Conservation (phyloP, 106 monocot genomes). For the Alisma plantagoaquatica region DNA sequence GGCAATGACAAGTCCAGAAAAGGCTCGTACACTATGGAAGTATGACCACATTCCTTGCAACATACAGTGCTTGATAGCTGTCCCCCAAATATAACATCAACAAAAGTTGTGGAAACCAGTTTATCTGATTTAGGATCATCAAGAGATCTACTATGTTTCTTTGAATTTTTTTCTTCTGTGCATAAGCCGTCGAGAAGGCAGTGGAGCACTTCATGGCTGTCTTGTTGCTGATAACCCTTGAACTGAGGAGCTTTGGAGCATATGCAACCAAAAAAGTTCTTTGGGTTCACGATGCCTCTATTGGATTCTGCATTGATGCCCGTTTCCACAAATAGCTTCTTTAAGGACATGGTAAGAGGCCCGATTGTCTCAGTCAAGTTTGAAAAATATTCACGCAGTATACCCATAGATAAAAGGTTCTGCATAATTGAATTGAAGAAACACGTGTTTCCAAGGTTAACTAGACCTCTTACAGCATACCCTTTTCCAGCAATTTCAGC, state of each 20-base stretch:
- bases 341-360: conserved; percentile 54
- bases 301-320: conserved; percentile 11
- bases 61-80: conserved; percentile 51
- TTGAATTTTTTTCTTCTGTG: conserved; percentile 39
- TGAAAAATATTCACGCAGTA: conserved; percentile 35
- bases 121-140: conserved; percentile 1
- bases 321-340: conserved; percentile 58
- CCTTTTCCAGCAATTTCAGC: conserved; percentile 30
- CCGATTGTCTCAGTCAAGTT: conserved; percentile 30
- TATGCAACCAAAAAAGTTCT: conserved; percentile 49
- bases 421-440: conserved; percentile 61
- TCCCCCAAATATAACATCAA: conserved; percentile 70
- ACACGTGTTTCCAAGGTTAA: conserved; percentile 73
- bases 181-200: conserved; percentile 63
- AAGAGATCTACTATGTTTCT: conserved; percentile 21
- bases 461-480: conserved; percentile 46
- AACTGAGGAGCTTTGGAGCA: conserved; percentile 64
- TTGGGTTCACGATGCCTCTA: conserved; percentile 33
- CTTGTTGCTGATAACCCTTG: conserved; percentile 73
- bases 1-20: conserved; percentile 85
- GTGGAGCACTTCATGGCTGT: conserved; percentile 83
- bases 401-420: conserved; percentile 38
- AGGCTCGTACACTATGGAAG: conserved; percentile 59
- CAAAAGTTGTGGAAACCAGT: conserved; percentile 26
- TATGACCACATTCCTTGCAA: conserved; percentile 54